A percentile compares a stretch with the other conserved stretches of the same genome.
Conservation (phyloP, 352 stramenopile species). For the Sclerospora graminicola region DNA sequence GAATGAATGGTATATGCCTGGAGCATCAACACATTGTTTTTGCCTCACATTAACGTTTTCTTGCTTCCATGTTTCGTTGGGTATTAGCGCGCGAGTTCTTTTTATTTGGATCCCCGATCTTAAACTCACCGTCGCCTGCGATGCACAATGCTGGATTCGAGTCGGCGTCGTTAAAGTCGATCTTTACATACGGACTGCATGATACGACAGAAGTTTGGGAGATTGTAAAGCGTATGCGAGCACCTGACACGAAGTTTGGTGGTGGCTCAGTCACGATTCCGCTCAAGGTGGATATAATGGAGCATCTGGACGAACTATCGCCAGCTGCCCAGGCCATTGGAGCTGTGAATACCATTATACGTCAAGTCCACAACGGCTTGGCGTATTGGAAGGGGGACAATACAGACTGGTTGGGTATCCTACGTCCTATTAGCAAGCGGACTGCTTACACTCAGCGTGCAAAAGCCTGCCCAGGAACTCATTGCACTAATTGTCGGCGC, state of each 20-base stretch:
- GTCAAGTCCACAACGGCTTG: slow-evolving; percentile 32
- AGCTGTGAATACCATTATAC: slow-evolving; percentile 97
- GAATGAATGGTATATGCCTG: too few species aligned
- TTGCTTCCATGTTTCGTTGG: slow-evolving; percentile 1
- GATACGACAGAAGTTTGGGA: slow-evolving; percentile 47
- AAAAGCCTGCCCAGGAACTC: slow-evolving; percentile 15
- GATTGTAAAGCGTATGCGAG: slow-evolving; percentile 36
- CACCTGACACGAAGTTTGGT: slow-evolving; percentile 61
- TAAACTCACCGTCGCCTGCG: slow-evolving; percentile 91
- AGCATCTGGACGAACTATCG: slow-evolving; percentile 88
- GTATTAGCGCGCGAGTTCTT: slow-evolving; percentile 78
- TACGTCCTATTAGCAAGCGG: slow-evolving; percentile 82
- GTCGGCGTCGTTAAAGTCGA: slow-evolving; percentile 58
- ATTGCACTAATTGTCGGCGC: slow-evolving; percentile 83
- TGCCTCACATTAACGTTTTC: too few species aligned
- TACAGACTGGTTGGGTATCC: slow-evolving; percentile 98
- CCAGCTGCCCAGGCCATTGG: slow-evolving; percentile 92
- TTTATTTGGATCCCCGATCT: slow-evolving; percentile 95
- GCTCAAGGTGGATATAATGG: slow-evolving; percentile 94
- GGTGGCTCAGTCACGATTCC: slow-evolving; percentile 97
- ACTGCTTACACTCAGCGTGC: slow-evolving; percentile 11
- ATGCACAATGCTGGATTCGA: slow-evolving; percentile 96
- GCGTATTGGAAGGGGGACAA: slow-evolving; percentile 89
- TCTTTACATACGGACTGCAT: slow-evolving; percentile 85
- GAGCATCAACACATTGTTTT: too few species aligned